A percentile compares a stretch with the other conserved stretches of the same genome.
phyloP scores from a whole-genome alignment of 2,329 filamentous ascomycete species.

The Stemphylium lycopersici region DNA sequence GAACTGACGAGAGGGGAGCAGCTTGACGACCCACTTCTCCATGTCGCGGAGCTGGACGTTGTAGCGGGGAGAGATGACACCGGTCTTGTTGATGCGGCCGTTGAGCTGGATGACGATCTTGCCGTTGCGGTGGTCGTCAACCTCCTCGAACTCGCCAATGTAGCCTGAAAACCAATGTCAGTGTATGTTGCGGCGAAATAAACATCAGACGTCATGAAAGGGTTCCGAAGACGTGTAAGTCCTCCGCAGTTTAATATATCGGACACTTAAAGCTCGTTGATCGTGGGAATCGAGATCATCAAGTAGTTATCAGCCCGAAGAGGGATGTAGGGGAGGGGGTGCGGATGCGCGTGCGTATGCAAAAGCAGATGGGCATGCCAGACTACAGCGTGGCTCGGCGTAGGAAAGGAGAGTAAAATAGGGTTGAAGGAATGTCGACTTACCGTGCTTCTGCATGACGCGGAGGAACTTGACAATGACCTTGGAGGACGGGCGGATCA shows the following conservation, averaged over 20 bases:
- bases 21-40: constrained; percentile 99
- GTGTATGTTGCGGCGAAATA: constrained; percentile 88
- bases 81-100: constrained; percentile 98
- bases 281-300: constrained; percentile 84
- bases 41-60: constrained; percentile 97
- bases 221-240: constrained; percentile 94
- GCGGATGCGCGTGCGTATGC: constrained; percentile 11
- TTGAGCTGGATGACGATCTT: constrained; percentile 99
- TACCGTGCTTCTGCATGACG: constrained; percentile 99
- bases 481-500: constrained; percentile 98
- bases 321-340: constrained; percentile 25
- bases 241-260: constrained; percentile 89
- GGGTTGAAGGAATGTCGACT: constrained; percentile 51
- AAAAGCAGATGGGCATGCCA: background rate
- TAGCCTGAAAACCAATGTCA: constrained; percentile 74
- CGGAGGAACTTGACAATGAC: constrained; percentile 99
- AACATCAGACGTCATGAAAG: constrained; percentile 84
- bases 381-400: background rate
- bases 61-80: constrained; percentile 99
- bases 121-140: constrained; percentile 99
- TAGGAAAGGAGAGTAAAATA: constrained; percentile 16
- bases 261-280: constrained; percentile 99
- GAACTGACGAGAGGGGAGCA: constrained; percentile 99
- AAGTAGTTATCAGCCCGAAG: constrained; percentile 99
- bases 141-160: constrained; percentile 99